Evolutionary conservation across 1,139 yeast species (phyloP).

Genomic region (Hyphopichia wangnamkhiaoensis): DNA sequence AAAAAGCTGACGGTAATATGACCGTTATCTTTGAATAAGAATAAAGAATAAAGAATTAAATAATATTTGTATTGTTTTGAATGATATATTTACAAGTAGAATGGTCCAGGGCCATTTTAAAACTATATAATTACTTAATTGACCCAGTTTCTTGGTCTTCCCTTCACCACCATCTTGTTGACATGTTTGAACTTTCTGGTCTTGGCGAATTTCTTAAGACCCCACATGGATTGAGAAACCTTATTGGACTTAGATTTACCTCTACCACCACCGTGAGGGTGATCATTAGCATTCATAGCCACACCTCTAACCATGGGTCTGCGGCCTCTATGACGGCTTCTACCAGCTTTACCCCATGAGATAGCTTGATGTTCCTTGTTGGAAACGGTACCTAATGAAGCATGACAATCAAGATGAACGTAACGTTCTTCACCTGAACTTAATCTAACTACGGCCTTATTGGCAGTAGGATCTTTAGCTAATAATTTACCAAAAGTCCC

Average conservation of each 20-base stretch:
- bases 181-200: constrained; percentile 88
- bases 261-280: constrained; percentile 99
- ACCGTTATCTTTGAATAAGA: background rate
- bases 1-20: background rate
- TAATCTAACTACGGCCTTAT: constrained; percentile 75
- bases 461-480: constrained; percentile 71
- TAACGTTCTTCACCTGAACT: constrained; percentile 94
- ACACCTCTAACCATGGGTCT: constrained; percentile 98
- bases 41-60: background rate
- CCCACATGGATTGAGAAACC: constrained; percentile 96
- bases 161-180: constrained; percentile 82
- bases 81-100: constrained; percentile 7
- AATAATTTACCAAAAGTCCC: constrained; percentile 92
- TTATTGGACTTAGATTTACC: constrained; percentile 98
- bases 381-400: constrained; percentile 93
- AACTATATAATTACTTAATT: constrained; percentile 6
- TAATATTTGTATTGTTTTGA: background rate
- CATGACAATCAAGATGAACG: constrained; percentile 82
- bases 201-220: constrained; percentile 91
- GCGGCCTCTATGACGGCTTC: constrained; percentile 87
- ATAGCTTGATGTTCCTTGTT: constrained; percentile 90
- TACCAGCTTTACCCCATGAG: constrained; percentile 96
- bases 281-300: constrained; percentile 97
- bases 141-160: constrained; percentile 58
- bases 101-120: no score